A percentile compares a stretch with the other conserved stretches of the same genome.
These are phyloP conservation scores for Plasmodium falciparum DNA, from an alignment of 169 alveolate genomes.

Conservation along the genomic window DNA sequence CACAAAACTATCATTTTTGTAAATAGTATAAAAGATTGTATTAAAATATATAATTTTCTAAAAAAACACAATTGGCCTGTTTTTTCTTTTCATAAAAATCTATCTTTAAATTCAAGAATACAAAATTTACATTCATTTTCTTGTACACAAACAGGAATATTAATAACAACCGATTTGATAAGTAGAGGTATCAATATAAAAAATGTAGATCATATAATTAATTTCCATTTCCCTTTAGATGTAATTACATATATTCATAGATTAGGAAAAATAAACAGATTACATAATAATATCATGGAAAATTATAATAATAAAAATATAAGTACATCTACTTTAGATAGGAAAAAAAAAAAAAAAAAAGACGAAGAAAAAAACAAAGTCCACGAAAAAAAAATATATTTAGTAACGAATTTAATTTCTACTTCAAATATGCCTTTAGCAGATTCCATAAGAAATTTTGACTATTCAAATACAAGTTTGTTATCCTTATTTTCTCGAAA, in stretches of 20 bases:
- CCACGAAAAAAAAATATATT: background rate
- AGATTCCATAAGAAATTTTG: slow-evolving; percentile 14
- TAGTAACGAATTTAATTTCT: slow-evolving; percentile 59
- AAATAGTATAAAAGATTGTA: slow-evolving; percentile 51
- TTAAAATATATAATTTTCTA: slow-evolving; percentile 44
- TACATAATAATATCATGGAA: background rate
- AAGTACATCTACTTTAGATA: background rate
- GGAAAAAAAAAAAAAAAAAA: background rate
- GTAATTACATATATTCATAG: slow-evolving; percentile 83
- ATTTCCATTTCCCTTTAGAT: slow-evolving; percentile 82
- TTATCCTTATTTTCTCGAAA: slow-evolving; percentile 64
- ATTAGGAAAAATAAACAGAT: slow-evolving; percentile 46
- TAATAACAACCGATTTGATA: slow-evolving; percentile 83
- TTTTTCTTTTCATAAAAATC: slow-evolving; percentile 80
- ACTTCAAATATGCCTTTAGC: slow-evolving; percentile 46
- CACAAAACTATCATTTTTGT: slow-evolving; percentile 61
- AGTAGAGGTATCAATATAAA: slow-evolving; percentile 81
- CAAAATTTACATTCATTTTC: slow-evolving; percentile 79
- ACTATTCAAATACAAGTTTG: slow-evolving; percentile 30
- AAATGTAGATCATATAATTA: slow-evolving; percentile 80
- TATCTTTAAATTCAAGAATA: slow-evolving; percentile 81
- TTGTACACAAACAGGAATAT: slow-evolving; percentile 43
- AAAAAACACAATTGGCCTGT: slow-evolving; percentile 84
- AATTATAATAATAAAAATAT: background rate
- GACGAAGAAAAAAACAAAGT: background rate